phyloP scores from a whole-genome alignment of 208 protist genomes.

The Trypanosoma boissoni region DNA sequence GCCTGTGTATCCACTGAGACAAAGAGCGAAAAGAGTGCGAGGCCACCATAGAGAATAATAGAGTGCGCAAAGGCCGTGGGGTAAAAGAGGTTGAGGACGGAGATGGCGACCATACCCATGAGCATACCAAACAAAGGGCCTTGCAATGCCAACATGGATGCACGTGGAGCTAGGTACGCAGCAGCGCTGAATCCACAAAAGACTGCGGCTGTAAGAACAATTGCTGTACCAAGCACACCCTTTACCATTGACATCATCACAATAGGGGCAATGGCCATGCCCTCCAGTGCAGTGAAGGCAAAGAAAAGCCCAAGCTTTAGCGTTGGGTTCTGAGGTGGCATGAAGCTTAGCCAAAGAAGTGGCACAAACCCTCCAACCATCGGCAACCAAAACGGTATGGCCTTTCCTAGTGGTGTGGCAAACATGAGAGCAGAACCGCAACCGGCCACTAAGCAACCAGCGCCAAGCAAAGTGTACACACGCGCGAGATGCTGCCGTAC shows the following conservation, averaged over 20 bases:
- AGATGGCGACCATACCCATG: slow-evolving; percentile 82
- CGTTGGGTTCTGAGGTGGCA: slow-evolving; percentile 62
- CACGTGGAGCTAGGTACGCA: slow-evolving; percentile 75
- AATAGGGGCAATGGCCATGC: slow-evolving; percentile 80
- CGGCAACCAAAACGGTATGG: slow-evolving; percentile 78
- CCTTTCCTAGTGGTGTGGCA: slow-evolving; percentile 63
- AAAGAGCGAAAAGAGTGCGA: slow-evolving; percentile 85
- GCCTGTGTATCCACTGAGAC: slow-evolving; percentile 82
- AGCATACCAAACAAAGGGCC: slow-evolving; percentile 82
- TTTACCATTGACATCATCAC: slow-evolving; percentile 70
- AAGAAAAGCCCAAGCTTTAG: slow-evolving; percentile 80
- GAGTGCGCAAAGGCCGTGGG: slow-evolving; percentile 76
- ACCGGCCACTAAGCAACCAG: slow-evolving; percentile 30
- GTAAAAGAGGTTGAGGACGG: slow-evolving; percentile 84
- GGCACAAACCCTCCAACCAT: slow-evolving; percentile 84
- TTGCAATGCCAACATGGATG: slow-evolving; percentile 78
- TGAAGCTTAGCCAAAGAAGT: slow-evolving; percentile 81
- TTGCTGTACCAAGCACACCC: slow-evolving; percentile 74
- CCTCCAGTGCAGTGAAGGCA: slow-evolving; percentile 74
- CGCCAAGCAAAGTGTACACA: slow-evolving; percentile 76
- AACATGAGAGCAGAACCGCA: slow-evolving; percentile 79
- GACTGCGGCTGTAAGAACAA: slow-evolving; percentile 77
- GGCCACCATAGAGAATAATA: slow-evolving; percentile 85
- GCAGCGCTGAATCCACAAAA: slow-evolving; percentile 87
- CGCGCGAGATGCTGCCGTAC: slow-evolving; percentile 78